These are phyloP conservation scores for Vinca minor DNA, from an alignment of 257 asterid genomes.

Conservation along the genomic window DNA sequence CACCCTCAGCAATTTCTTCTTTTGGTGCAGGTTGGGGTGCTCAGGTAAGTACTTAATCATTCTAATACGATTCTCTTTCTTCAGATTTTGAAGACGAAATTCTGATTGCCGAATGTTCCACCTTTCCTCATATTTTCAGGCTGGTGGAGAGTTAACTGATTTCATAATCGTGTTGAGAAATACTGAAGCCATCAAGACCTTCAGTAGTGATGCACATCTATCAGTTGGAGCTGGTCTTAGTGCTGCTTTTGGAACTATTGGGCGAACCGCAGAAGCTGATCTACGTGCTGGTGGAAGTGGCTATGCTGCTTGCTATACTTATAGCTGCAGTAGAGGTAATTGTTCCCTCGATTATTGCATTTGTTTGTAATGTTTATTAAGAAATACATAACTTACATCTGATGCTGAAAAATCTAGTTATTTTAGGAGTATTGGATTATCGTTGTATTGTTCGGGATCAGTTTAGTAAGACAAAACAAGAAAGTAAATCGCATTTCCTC, in stretches of 20 bases:
- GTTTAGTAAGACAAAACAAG: no score
- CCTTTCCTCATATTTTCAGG: conserved; percentile 36
- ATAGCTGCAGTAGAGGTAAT: conserved; percentile 94
- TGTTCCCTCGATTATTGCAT: background rate
- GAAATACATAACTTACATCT: background rate
- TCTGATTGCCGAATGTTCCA: background rate
- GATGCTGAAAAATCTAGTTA: background rate
- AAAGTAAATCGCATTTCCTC: background rate
- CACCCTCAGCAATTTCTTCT: conserved; percentile 93
- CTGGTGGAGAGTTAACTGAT: conserved; percentile 96
- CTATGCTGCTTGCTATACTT: conserved; percentile 76
- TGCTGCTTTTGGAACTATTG: conserved; percentile 74
- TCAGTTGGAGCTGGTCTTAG: conserved; percentile 92
- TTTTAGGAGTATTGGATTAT: background rate
- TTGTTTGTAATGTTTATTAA: background rate
- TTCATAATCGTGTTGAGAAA: conserved; percentile 75
- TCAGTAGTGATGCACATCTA: conserved; percentile 62
- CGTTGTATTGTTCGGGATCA: background rate
- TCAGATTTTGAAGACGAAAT: background rate
- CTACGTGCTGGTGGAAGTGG: conserved; percentile 70
- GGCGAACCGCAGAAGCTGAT: conserved; percentile 96
- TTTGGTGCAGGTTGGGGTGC: conserved; percentile 98
- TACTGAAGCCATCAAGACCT: conserved; percentile 69
- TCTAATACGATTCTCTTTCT: background rate
- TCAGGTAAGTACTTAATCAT: conserved; percentile 51